Percentiles rank a stretch among this genome's conserved stretches.
phyloP scores from a whole-genome alignment of 441 rosid genomes.

The Brassica balearica region DNA sequence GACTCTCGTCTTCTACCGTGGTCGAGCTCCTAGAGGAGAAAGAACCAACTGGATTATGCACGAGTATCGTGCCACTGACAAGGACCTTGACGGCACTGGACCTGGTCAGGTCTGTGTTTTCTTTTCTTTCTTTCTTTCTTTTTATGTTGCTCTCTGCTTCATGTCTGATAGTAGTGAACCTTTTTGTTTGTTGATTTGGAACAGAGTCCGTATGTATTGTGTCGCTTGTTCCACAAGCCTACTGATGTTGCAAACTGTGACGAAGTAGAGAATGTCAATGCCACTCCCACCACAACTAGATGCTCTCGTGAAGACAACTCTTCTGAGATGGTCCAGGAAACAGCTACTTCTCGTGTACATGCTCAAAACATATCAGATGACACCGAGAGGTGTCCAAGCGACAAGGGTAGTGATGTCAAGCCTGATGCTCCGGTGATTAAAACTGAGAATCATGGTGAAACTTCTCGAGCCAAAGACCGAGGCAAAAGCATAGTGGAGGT shows the following conservation, averaged over 20 bases:
- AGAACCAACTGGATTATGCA: conserved; percentile 93
- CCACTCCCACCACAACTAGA: conserved; percentile 57
- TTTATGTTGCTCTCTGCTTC: not conserved
- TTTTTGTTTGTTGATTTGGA: conserved; percentile 7
- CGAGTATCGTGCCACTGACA: conserved; percentile 77
- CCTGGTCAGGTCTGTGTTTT: conserved; percentile 70
- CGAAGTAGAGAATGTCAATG: conserved; percentile 57
- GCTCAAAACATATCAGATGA: conserved; percentile 47
- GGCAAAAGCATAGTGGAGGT: conserved; percentile 60
- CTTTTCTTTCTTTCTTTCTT: not conserved
- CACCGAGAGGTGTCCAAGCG: conserved; percentile 44
- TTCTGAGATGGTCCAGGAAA: conserved; percentile 71
- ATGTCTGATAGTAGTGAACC: not conserved
- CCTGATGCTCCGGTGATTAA: conserved; percentile 39
- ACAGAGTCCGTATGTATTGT: conserved; percentile 76
- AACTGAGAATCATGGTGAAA: conserved; percentile 49
- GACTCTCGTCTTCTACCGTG: conserved; percentile 85
- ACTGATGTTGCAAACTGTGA: conserved; percentile 58
- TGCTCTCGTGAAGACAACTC: conserved; percentile 71
- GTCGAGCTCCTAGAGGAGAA: conserved; percentile 91
- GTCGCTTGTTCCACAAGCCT: conserved; percentile 78
- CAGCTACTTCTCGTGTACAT: conserved; percentile 44
- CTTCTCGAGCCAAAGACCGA: conserved; percentile 63
- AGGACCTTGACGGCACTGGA: conserved; percentile 76
- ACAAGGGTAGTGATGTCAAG: conserved; percentile 42